Conservation (phyloP, 164 flowering plant genomes). For the Protea cynaroides region DNA sequence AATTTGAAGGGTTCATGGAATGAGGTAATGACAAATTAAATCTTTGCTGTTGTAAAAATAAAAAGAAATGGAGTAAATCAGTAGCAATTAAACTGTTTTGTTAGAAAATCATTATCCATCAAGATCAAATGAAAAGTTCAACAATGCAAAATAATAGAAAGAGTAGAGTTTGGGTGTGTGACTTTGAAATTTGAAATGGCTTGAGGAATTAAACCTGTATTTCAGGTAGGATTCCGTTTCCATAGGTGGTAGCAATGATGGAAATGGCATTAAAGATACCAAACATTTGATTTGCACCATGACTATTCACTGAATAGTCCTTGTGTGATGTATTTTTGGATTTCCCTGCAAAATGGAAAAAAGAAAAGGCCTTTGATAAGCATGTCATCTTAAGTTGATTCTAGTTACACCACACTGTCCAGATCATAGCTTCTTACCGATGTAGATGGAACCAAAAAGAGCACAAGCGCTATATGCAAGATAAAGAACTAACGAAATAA, state of each 20-base stretch:
- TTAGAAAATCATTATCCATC: no score
- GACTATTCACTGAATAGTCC: conserved; percentile 51
- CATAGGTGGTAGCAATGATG: conserved; percentile 84
- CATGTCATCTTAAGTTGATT: not conserved
- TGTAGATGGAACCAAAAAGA: conserved; percentile 61
- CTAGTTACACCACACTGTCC: not conserved
- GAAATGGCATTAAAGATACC: conserved; percentile 74
- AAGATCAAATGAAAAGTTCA: no score
- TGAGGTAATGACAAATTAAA: no score
- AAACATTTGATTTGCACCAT: conserved; percentile 31
- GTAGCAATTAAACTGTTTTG: no score
- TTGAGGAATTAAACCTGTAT: conserved; percentile 52
- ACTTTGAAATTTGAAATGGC: no score
- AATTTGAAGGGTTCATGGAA: no score
- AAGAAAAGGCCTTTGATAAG: not conserved
- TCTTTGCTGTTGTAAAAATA: no score
- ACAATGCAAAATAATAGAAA: no score
- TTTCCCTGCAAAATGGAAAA: conserved; percentile 33
- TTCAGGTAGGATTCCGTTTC: conserved; percentile 96
- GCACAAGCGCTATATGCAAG: conserved; percentile 76
- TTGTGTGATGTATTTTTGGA: conserved; percentile 62
- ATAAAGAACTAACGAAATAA: conserved; percentile 65
- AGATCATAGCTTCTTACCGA: conserved; percentile 36
- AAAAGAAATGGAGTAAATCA: no score
- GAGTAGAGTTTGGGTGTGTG: no score